Base-by-base conservation (phyloP, 1,284 basidiomycete species). In the Naganishia liquefaciens region DNA sequence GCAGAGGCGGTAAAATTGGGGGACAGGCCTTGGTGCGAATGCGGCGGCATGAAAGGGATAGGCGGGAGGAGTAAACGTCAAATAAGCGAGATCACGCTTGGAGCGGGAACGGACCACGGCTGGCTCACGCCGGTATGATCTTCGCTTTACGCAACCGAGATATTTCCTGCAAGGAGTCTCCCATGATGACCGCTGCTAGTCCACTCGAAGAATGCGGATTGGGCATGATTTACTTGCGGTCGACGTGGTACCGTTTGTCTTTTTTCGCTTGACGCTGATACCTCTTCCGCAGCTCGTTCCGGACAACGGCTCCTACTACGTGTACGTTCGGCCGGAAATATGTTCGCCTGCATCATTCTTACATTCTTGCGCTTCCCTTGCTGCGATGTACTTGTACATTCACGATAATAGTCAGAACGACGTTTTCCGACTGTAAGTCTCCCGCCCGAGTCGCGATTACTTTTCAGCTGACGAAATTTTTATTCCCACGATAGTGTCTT, bases 361-460 rank as follows among this genome's bases (percentile, higher is more conserved):
- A 50, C 27, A 27, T 19, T 17, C 19, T 55, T 42, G 21, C 21
- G 17, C 6, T 50, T 43, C 57, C 54, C 51, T 50, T 52, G 54
- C 23, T n/a, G 47, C 42, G 11, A 30, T 43, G 40, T 64, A 23
- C 57, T 53, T 55, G 52, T 33, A 21, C 28, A 40, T 52, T n/a
- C 33, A 39, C 51, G 50, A 63, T 33, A 50, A 46, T 72, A 91
- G 89, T 54, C 82, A 83, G 76, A 93, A 93, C 79, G 90, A 93
- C 77, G 86, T 93, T 70, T 93, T 94, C 88, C 88, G 90, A 75
- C 86, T 94, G 79, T 80, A 61, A 71, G 77, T 74, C 5, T 40
- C n/a, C 21, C 5, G 37, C 15, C 23, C 19, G 11, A 27, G 17
- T 21, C n/a, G 6, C 13, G 28, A 21, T 47, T 15, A 5, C 27